A percentile compares a stretch with the other conserved stretches of the same genome.
phyloP scores from a whole-genome alignment of 108 stramenopile species.

The Nitzschia putrida region DNA sequence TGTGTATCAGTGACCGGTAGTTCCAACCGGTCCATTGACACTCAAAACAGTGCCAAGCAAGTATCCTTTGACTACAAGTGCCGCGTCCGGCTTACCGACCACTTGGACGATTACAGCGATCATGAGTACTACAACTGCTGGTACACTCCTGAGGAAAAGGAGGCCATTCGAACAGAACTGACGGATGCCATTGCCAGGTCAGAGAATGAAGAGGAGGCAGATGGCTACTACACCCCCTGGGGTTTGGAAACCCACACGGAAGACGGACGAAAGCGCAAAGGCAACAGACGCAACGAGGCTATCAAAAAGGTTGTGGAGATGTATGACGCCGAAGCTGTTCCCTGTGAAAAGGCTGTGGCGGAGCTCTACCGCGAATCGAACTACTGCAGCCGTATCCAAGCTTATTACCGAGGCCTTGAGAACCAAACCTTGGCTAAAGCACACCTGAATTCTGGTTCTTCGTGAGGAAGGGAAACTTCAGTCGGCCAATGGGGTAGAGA shows the following conservation, averaged over 20 bases:
- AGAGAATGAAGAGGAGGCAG: not conserved
- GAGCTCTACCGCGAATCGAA: not conserved
- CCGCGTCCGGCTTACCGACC: not conserved
- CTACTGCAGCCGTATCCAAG: no score
- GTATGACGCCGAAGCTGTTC: not conserved
- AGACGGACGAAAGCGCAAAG: not conserved
- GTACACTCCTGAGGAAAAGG: constrained; percentile 11
- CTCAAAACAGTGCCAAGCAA: not conserved
- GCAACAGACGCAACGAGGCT: not conserved
- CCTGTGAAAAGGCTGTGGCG: not conserved
- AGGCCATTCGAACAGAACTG: not conserved
- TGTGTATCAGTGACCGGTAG: no score
- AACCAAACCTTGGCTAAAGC: no score
- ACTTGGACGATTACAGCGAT: constrained; percentile 3
- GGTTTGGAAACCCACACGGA: constrained; percentile 6
- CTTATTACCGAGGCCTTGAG: no score
- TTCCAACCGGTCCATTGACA: no score
- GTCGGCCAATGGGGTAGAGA: no score
- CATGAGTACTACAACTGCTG: constrained; percentile 6
- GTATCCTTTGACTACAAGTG: constrained; percentile 4
- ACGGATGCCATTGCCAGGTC: not conserved
- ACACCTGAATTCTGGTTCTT: no score
- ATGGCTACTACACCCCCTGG: not conserved
- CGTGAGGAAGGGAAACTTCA: no score
- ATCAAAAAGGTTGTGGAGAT: not conserved